Percentiles rank a stretch among this genome's conserved stretches.
Conservation (phyloP, 2,329 filamentous ascomycete genomes). For the Chlorencoelia australis region DNA sequence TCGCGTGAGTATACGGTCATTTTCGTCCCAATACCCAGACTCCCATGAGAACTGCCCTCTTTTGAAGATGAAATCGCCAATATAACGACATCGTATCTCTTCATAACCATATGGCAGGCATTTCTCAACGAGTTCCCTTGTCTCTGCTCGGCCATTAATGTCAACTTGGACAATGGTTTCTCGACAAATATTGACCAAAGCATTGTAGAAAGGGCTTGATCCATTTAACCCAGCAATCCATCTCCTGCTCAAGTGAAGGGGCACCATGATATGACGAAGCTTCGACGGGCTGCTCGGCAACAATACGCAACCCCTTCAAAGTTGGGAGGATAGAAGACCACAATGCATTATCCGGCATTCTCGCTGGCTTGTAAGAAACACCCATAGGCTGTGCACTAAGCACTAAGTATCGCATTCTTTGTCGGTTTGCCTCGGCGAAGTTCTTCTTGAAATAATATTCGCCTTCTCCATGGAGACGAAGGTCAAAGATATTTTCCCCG, state of each 20-base stretch:
- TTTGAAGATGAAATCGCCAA: slow-evolving; percentile 1
- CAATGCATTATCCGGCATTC: not conserved
- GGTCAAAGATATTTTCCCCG: not conserved
- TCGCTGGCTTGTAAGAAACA: not conserved
- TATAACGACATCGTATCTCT: slow-evolving; percentile 1
- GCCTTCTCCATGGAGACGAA: not conserved
- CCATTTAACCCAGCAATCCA: not conserved
- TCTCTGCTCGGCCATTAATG: not conserved
- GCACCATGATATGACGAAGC: not conserved
- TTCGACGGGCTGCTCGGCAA: not conserved
- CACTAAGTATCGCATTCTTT: not conserved
- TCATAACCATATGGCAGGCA: not conserved
- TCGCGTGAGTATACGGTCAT: not conserved
- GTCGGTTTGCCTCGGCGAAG: not conserved
- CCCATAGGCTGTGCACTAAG: not conserved
- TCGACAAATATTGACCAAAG: slow-evolving; percentile 1
- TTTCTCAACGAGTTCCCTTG: not conserved
- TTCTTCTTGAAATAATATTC: slow-evolving; percentile 1
- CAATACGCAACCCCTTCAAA: not conserved
- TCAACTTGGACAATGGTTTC: slow-evolving; percentile 1
- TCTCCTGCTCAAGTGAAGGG: not conserved
- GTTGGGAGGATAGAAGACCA: not conserved
- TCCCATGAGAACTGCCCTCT: not conserved
- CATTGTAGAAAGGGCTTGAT: slow-evolving; percentile 1
- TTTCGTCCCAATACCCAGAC: not conserved